Conservation (phyloP, 2,329 filamentous ascomycete species). For the Mariannaea elegans region DNA sequence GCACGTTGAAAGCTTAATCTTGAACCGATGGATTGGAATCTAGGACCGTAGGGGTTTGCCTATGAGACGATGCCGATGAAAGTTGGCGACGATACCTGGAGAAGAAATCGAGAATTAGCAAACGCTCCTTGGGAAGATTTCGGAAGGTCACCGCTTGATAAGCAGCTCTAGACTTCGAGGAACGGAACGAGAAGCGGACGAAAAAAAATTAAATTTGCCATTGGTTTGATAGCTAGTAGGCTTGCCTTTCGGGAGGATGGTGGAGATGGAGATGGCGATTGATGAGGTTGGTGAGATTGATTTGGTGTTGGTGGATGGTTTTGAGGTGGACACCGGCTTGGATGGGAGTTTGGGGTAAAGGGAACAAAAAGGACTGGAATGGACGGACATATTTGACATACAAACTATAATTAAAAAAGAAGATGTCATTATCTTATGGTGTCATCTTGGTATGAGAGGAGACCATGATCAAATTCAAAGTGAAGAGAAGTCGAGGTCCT, state of each 20-base stretch:
- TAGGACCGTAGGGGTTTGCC: too few species aligned
- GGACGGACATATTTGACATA: neutral
- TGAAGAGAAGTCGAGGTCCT: slow-evolving; percentile 7
- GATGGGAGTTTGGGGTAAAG: slow-evolving; percentile 19
- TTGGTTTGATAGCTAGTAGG: too few species aligned
- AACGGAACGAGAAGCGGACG: neutral
- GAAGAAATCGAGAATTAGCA: neutral
- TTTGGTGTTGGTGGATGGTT: slow-evolving; percentile 5
- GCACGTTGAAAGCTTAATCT: too few species aligned
- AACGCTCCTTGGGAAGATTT: neutral
- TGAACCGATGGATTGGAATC: too few species aligned
- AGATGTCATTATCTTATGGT: neutral
- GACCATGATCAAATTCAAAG: slow-evolving; percentile 16
- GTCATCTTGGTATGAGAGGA: slow-evolving; percentile 13
- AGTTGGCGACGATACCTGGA: neutral
- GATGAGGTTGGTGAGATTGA: too few species aligned
- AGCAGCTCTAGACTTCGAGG: neutral
- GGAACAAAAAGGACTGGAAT: neutral
- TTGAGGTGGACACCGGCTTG: neutral
- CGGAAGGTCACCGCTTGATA: neutral
- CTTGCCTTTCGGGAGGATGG: neutral
- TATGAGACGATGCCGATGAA: too few species aligned
- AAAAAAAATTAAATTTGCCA: too few species aligned
- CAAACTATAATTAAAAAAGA: slow-evolving; percentile 7
- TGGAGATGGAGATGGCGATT: neutral